Percentiles rank a stretch among this genome's conserved stretches.
These are phyloP conservation scores for Dillenia turbinata DNA, from an alignment of 164 flowering plant genomes.

Conservation along the genomic window DNA sequence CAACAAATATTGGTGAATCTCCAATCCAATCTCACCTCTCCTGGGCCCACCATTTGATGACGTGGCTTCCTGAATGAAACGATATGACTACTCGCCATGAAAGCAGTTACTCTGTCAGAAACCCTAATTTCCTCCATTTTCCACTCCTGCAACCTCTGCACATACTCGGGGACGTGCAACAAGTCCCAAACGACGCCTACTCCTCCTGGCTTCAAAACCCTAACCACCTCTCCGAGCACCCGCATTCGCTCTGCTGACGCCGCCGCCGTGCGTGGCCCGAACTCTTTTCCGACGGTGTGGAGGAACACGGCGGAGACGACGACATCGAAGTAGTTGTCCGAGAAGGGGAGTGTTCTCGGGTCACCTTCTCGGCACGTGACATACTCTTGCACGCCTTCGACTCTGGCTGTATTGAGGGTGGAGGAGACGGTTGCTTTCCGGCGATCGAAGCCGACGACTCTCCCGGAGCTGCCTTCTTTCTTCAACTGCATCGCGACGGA, in stretches of 20 bases:
- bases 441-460: constrained; percentile 82
- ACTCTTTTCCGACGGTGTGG: constrained; percentile 83
- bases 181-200: constrained; percentile 91
- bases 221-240: constrained; percentile 69
- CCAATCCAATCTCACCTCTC: constrained; percentile 71
- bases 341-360: constrained; percentile 72
- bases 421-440: constrained; percentile 31
- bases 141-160: constrained; percentile 60
- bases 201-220: constrained; percentile 91
- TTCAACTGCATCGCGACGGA: constrained; percentile 89
- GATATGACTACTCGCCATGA: constrained; percentile 86
- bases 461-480: constrained; percentile 83
- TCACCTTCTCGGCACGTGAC: constrained; percentile 92
- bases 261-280: constrained; percentile 66
- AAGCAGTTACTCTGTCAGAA: constrained; percentile 86
- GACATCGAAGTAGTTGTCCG: constrained; percentile 78
- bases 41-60: constrained; percentile 36
- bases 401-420: constrained; percentile 65
- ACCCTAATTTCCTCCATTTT: constrained; percentile 87
- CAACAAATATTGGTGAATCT: constrained; percentile 39
- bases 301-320: constrained; percentile 80
- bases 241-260: constrained; percentile 87
- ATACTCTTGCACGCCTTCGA: constrained; percentile 87
- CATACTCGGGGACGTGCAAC: constrained; percentile 84
- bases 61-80: constrained; percentile 86